These are phyloP conservation scores for Cydonia oblonga DNA, from an alignment of 331 rosid species.

Conservation along the genomic window DNA sequence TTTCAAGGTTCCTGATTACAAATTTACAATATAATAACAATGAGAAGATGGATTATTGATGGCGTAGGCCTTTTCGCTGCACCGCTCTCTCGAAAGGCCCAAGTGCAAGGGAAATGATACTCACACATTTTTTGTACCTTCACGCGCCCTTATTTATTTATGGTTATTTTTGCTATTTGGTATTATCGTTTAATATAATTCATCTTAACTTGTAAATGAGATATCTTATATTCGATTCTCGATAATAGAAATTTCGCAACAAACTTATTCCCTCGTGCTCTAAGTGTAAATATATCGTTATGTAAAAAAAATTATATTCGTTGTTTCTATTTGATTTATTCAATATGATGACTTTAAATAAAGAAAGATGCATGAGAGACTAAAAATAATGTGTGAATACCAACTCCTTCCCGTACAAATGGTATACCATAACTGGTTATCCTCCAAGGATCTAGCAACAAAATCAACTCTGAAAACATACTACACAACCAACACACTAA, in stretches of 20 bases:
- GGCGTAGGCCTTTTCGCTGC: neutral
- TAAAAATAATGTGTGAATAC: no score
- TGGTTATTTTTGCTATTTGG: accelerated
- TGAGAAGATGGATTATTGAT: neutral
- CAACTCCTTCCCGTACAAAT: no score
- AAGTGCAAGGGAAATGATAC: no score
- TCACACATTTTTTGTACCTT: neutral
- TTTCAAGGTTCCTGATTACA: no score
- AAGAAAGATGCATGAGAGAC: no score
- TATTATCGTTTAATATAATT: no score
- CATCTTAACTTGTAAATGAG: accelerated
- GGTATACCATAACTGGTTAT: no score
- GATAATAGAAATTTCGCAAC: neutral
- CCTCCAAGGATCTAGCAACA: neutral
- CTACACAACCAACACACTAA: neutral
- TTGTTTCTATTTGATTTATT: no score
- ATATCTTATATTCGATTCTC: neutral
- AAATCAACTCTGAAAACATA: neutral
- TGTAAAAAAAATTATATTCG: neutral
- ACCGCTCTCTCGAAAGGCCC: neutral
- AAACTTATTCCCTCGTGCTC: neutral
- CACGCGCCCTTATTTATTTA: accelerated
- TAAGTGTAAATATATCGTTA: no score
- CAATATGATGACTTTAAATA: neutral
- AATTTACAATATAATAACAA: no score